Base-by-base conservation (phyloP, 306 rosid species). In the Citrullus mucosospermus region DNA sequence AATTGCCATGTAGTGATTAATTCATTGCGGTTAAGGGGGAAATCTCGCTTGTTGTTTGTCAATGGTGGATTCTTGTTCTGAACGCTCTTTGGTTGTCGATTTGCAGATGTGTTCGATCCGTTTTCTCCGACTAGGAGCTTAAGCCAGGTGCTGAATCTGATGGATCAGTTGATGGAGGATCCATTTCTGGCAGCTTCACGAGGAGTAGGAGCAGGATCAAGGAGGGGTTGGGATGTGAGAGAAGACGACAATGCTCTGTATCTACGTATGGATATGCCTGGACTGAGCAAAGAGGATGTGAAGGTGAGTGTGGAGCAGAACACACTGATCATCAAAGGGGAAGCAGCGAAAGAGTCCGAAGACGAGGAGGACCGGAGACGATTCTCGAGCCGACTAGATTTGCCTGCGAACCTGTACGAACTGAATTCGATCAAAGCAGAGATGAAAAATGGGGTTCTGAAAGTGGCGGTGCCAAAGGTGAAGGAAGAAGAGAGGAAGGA, bases 401-500 rank as follows among this genome's bases (percentile, higher is more conserved):
- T 91, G 74, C 93, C 92, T 1, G 86, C 86, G 0, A 83, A 82
- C 20, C 75, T 90, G 2, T 90, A 87, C 75, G 81, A 88, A 86
- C 46, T 87, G 0, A 88, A 88, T 13, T 80, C 88, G 3, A 89
- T 93, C 69, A 91, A 77, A 67, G 98, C 97, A 6, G 97, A 91
- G 83, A 93, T 91, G 92, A 91, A 91, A 58, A 90, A 91, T 39
- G 98, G 98, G 20, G 92, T 93, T 70, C 86, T 91, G 30, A 93
- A 84, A 80, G 65, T 93, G 10, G 9, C 14, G 72, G 83, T 90
- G 68, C 96, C 93, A 0, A 91, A 90, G 56, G 84, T 90, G 17
- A 85, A 83, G 77, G 89, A 85, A 51, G 96, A 91, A 14, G 89
- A 91, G 74, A 87, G 88, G 78, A 82, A 55, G 18, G 87, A 88